Evolutionary conservation across 257 asterid species (phyloP).

Genomic region (Paulownia fortunei): DNA sequence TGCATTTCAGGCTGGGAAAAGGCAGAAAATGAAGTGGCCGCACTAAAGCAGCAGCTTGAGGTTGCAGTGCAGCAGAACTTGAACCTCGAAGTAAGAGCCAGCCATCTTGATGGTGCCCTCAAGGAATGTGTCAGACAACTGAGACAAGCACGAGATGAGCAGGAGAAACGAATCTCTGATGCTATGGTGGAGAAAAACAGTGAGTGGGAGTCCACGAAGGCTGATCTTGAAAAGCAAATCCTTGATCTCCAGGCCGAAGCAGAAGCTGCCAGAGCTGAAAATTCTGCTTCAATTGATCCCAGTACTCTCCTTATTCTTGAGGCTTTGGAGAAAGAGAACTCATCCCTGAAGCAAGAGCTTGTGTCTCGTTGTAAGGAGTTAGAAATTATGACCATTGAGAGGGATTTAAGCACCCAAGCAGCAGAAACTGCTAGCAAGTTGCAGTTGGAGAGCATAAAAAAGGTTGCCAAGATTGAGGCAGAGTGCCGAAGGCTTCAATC

Average conservation of each 20-base stretch:
- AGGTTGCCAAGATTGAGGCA: conserved; percentile 67
- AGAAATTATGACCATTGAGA: conserved; percentile 53
- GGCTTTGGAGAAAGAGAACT: conserved; percentile 59
- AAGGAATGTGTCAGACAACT: conserved; percentile 79
- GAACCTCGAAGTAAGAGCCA: conserved; percentile 64
- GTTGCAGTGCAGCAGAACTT: conserved; percentile 67
- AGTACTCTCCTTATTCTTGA: conserved; percentile 44
- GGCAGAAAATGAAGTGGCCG: conserved; percentile 77
- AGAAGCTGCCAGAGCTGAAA: conserved; percentile 41
- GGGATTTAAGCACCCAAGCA: conserved; percentile 66
- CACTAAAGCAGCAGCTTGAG: conserved; percentile 71
- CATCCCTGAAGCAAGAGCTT: conserved; percentile 56
- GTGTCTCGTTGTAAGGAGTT: conserved; percentile 47
- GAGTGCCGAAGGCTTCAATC: conserved; percentile 70
- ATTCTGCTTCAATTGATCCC: conserved; percentile 38
- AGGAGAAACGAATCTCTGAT: conserved; percentile 49
- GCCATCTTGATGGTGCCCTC: conserved; percentile 79
- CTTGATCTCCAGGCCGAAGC: conserved; percentile 45
- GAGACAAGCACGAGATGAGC: conserved; percentile 71
- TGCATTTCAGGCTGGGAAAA: conserved; percentile 76
- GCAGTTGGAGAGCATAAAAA: conserved; percentile 63
- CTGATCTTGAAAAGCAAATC: conserved; percentile 59
- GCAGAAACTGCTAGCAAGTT: conserved; percentile 78
- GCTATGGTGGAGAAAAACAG: conserved; percentile 44
- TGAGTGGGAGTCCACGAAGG: conserved; percentile 50